These are phyloP conservation scores for Ceratocystis lukuohia DNA, from an alignment of 2,329 filamentous ascomycete genomes.

Conservation along the genomic window DNA sequence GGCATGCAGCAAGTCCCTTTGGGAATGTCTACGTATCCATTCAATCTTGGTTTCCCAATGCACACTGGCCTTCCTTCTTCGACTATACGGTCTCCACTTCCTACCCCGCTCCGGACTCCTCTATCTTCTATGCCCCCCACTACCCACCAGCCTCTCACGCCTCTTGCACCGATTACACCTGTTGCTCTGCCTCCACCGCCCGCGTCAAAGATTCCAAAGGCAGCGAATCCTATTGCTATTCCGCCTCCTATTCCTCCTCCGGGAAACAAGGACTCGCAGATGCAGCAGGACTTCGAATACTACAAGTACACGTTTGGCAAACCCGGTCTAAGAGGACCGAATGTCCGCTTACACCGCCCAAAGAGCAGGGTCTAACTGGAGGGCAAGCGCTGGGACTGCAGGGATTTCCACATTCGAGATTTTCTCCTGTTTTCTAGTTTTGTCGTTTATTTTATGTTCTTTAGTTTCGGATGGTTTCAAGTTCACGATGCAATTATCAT, in stretches of 20 bases:
- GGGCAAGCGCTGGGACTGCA: no score
- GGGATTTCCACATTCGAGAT: no score
- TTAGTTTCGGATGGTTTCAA: background rate
- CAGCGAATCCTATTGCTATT: background rate
- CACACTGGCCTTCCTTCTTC: background rate
- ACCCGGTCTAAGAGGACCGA: background rate
- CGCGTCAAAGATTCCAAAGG: background rate
- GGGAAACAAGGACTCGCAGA: conserved; percentile 15
- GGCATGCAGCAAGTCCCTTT: conserved; percentile 3
- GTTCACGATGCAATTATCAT: background rate
- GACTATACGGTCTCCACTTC: background rate
- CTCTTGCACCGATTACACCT: conserved; percentile 8
- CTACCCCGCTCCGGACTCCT: background rate
- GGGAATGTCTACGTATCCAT: conserved; percentile 1
- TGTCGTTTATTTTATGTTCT: background rate
- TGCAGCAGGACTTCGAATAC: conserved; percentile 18
- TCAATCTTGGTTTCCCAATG: background rate
- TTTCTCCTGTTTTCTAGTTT: background rate
- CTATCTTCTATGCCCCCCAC: background rate
- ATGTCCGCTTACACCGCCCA: conserved; percentile 1
- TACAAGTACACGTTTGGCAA: conserved; percentile 19
- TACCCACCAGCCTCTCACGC: background rate
- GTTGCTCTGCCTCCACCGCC: background rate
- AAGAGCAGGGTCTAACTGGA: background rate
- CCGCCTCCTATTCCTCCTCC: conserved; percentile 16